phyloP scores from a whole-genome alignment of 2,329 filamentous ascomycete species.

The Fonsecaea multimorphosa region DNA sequence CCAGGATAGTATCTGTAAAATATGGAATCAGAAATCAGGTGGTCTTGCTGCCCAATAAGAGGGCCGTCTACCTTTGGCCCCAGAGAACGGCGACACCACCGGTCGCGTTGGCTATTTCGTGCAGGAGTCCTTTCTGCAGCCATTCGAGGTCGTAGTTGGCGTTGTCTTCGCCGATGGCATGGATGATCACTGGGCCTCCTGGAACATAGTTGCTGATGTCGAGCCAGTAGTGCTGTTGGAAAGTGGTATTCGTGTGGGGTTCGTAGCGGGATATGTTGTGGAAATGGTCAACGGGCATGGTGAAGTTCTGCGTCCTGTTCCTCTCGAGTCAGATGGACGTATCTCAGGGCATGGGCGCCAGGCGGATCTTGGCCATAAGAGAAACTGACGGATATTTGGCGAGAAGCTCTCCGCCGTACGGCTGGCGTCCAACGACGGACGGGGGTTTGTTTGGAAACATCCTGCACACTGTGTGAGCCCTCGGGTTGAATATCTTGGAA shows the following conservation, averaged over 20 bases:
- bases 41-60: not conserved
- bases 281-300: constrained; percentile 29
- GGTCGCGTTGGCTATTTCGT: constrained; percentile 72
- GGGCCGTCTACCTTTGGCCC: constrained; percentile 68
- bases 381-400: constrained; percentile 9
- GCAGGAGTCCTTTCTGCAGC: constrained; percentile 77
- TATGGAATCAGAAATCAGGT: constrained; percentile 66
- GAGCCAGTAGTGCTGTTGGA: constrained; percentile 75
- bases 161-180: constrained; percentile 73
- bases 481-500: not conserved
- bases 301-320: constrained; percentile 46
- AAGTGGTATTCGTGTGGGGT: constrained; percentile 49
- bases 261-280: constrained; percentile 31
- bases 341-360: not conserved
- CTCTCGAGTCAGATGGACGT: not conserved
- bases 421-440: not conserved
- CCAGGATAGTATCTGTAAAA: constrained; percentile 74
- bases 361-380: not conserved
- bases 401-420: constrained; percentile 4
- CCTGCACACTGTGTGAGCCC: not conserved
- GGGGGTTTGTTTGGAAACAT: not conserved
- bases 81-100: constrained; percentile 78
- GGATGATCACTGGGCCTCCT: constrained; percentile 80
- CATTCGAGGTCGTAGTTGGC: constrained; percentile 66
- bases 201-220: constrained; percentile 75